A percentile compares a stretch with the other conserved stretches of the same genome.
Evolutionary conservation across 2,329 filamentous ascomycete species (phyloP).

Genomic region (Elsinoe fawcettii): DNA sequence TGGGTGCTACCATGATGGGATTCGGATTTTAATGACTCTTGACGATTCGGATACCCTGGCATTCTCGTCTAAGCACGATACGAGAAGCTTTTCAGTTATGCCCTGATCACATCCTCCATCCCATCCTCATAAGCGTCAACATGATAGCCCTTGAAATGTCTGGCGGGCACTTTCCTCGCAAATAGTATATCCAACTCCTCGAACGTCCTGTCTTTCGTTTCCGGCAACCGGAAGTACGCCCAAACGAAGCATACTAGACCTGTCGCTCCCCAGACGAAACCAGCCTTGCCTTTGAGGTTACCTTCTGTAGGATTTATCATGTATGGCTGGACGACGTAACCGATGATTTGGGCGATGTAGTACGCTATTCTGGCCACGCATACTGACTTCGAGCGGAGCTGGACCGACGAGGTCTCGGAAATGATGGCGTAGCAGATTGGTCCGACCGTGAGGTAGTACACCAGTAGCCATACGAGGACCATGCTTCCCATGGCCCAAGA

Average conservation of each 20-base stretch:
- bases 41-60: too few relatives aligned
- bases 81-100: too few relatives aligned
- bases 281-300: conserved; percentile 35
- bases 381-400: conserved; percentile 33
- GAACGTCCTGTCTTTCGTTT: conserved; percentile 36
- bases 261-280: conserved; percentile 35
- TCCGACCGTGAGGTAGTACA: conserved; percentile 33
- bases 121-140: background rate
- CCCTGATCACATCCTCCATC: background rate
- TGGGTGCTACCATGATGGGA: too few relatives aligned
- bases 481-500: conserved; percentile 37
- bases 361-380: conserved; percentile 35
- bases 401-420: conserved; percentile 33
- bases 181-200: conserved; percentile 40
- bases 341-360: conserved; percentile 33
- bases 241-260: conserved; percentile 27
- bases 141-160: background rate
- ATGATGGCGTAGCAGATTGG: conserved; percentile 35
- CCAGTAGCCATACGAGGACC: conserved; percentile 30
- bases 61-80: too few relatives aligned
- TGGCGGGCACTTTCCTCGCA: conserved; percentile 12
- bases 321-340: conserved; percentile 36
- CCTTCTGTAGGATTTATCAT: conserved; percentile 35
- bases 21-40: too few relatives aligned
- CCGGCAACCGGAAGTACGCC: conserved; percentile 34